Evolutionary conservation across 352 stramenopile species (phyloP), one percentile per base, ranked within the genome.

Genomic region (Phytophthora fragariae): DNA sequence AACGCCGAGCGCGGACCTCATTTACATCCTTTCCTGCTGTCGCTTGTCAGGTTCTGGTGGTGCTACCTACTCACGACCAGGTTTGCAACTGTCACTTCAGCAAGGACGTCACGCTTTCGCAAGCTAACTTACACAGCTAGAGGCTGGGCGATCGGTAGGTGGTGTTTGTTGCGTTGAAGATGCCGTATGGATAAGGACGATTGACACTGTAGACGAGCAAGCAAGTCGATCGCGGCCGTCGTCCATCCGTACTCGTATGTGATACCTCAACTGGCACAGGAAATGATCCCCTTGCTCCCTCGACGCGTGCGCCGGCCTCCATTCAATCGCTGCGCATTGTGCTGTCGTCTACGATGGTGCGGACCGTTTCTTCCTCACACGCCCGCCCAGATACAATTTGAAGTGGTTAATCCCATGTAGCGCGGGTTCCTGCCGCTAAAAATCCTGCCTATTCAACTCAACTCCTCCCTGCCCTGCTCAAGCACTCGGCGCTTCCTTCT

Each of bases 341-440:
- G 29, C 44, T 74, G 35, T 70, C 46, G 35, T 73, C 67, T 46
- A 61, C 53, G 33, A 17, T 64, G 10, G 37, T 35, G 41, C 24
- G 37, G 62, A 62, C 12, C 54, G 24, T 70, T 65, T 70, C 68
- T 65, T 65, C 61, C 21, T 24, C 57, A 66, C 49, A 44, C 31
- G 12, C 56, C 19, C 55, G 39, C 39, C 27, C 54, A 62, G 55
- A 72, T 75, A 76, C 69, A 75, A 67, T 27, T 59, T 65, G 39
- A 65, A 73, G n/a, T 31, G 69, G 55, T 68, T 70, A 44, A 75
- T 72, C 54, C 62, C 66, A 67, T 70, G 46, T 66, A 46, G 37
- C 61, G 49, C 57, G 46, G 44, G 24, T 44, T 44, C 11, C 5
- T 54, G 44, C 57, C 58, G 52, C 67, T 75, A 68, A 54, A 61